These are phyloP conservation scores for Neurospora sp. DNA, from an alignment of 495 filamentous ascomycete species.

Conservation along the genomic window DNA sequence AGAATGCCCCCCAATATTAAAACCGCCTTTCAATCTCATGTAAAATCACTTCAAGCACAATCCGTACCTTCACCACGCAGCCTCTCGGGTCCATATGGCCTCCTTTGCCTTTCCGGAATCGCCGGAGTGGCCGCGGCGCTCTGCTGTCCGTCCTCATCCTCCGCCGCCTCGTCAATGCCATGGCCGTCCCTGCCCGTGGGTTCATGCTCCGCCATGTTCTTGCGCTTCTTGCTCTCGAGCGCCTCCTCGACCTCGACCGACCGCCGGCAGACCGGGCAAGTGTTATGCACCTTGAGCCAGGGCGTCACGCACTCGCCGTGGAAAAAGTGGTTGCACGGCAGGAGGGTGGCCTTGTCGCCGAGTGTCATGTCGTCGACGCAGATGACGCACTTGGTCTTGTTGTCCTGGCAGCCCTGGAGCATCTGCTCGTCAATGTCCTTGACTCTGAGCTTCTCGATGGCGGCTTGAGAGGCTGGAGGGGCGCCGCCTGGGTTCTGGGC, in stretches of 20 bases:
- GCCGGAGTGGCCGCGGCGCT: background rate
- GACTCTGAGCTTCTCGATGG: conserved; percentile 61
- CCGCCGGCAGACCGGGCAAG: conserved; percentile 75
- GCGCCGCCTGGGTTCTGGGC: conserved; percentile 52
- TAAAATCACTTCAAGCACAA: background rate
- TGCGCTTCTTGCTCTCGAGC: background rate
- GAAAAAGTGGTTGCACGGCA: conserved; percentile 89
- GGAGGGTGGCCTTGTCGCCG: conserved; percentile 60
- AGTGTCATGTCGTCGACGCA: conserved; percentile 79
- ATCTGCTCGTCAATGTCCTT: conserved; percentile 54
- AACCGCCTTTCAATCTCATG: background rate
- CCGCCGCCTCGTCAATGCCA: background rate
- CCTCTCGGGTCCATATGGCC: background rate
- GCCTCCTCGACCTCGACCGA: conserved; percentile 43
- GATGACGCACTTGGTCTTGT: conserved; percentile 65
- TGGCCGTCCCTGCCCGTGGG: background rate
- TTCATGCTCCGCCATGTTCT: background rate
- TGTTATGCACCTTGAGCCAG: conserved; percentile 77
- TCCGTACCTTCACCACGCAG: background rate
- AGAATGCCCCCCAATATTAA: background rate
- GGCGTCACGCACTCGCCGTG: conserved; percentile 62
- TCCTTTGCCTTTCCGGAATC: background rate
- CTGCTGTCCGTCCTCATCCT: background rate
- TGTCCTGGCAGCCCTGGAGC: conserved; percentile 35
- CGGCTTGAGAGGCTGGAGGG: conserved; percentile 64